phyloP scores from a whole-genome alignment of 441 rosid species.

The Viola pubescens region DNA sequence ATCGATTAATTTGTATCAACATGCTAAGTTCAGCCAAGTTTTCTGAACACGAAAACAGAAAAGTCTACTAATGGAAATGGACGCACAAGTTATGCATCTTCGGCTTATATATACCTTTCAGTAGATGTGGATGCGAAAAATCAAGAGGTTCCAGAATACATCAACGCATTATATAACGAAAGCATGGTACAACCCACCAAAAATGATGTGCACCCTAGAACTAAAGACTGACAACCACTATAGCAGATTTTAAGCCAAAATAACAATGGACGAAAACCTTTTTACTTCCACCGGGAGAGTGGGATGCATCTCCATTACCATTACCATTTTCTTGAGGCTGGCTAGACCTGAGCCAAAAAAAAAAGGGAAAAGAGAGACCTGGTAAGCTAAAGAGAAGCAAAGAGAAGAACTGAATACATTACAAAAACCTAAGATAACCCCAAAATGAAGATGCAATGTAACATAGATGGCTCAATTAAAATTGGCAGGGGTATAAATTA shows the following conservation, averaged over 20 bases:
- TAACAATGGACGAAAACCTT: constrained; percentile 39
- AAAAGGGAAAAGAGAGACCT: constrained; percentile 7
- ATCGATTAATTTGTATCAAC: not conserved
- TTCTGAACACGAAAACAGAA: not conserved
- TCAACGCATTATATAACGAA: no score
- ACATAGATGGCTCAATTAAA: not conserved
- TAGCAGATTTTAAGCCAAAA: not conserved
- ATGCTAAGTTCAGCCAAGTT: not conserved
- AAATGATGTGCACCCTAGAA: not conserved
- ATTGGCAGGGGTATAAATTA: not conserved
- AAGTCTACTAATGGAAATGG: not conserved
- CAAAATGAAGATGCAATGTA: not conserved
- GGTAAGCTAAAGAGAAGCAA: constrained; percentile 1
- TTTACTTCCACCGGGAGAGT: constrained; percentile 32
- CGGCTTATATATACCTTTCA: not conserved
- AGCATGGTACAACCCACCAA: not conserved
- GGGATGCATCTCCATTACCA: constrained; percentile 30
- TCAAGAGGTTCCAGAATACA: not conserved
- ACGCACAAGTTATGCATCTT: not conserved
- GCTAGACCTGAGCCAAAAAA: constrained; percentile 30
- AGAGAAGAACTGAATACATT: constrained; percentile 3
- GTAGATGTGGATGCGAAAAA: not conserved
- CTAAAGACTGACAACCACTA: not conserved
- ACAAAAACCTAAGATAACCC: not conserved
- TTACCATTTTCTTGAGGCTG: constrained; percentile 35